Evolutionary conservation across 805 yeast species (phyloP).

Genomic region (Ascoidea asiatica): DNA sequence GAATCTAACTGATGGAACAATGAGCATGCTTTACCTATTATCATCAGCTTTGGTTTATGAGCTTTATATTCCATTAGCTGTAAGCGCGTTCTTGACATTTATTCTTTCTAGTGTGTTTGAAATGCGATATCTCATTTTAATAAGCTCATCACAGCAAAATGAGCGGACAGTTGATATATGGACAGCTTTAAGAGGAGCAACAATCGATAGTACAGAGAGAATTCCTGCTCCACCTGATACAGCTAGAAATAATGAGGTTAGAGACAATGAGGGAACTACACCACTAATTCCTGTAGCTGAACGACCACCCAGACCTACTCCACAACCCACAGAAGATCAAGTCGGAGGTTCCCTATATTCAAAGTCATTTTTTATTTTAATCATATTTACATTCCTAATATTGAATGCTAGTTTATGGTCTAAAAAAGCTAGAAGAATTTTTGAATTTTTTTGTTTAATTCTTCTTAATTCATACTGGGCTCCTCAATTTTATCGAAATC

Average conservation of each 20-base stretch:
- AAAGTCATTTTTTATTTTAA: conserved; percentile 37
- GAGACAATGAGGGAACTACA: background rate
- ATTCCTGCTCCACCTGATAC: background rate
- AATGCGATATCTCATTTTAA: conserved; percentile 54
- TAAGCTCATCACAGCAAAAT: conserved; percentile 57
- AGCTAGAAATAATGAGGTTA: conserved; percentile 10
- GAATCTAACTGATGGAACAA: conserved; percentile 54
- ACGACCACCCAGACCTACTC: conserved; percentile 12
- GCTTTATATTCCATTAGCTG: conserved; percentile 52
- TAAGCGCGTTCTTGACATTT: conserved; percentile 57
- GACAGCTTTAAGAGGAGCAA: conserved; percentile 51
- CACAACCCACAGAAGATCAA: conserved; percentile 27
- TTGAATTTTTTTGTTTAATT: conserved; percentile 43
- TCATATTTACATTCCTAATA: conserved; percentile 43
- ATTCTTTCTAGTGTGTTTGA: conserved; percentile 64
- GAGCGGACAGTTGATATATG: conserved; percentile 55
- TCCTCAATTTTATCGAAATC: conserved; percentile 77
- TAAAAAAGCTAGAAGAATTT: conserved; percentile 30
- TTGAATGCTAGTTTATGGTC: conserved; percentile 56
- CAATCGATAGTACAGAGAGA: conserved; percentile 20
- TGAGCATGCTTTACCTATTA: conserved; percentile 49
- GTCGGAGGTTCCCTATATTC: conserved; percentile 45
- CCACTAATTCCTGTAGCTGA: background rate
- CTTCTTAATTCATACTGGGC: conserved; percentile 66
- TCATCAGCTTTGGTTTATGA: conserved; percentile 40